Evolutionary conservation across 1,284 basidiomycete genomes (phyloP).

Genomic region (Rhodotorula sp.): DNA sequence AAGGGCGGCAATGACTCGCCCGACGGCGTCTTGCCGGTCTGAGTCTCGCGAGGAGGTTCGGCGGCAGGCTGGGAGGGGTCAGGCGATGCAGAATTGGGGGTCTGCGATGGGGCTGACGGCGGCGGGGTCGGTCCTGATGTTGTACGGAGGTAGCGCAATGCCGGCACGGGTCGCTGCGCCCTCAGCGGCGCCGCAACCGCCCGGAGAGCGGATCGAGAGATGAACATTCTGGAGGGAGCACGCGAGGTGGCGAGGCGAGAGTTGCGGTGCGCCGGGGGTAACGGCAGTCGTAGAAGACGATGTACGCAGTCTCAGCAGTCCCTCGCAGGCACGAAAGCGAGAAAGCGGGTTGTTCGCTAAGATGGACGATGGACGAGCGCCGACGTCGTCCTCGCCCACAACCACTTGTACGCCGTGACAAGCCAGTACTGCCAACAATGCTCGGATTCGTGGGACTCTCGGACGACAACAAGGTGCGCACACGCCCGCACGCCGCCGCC

Average conservation of each 20-base stretch:
- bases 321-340: no score
- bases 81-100: background rate
- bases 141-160: conserved; percentile 11
- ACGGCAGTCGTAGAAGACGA: no score
- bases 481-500: no score
- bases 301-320: no score
- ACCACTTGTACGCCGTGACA: background rate
- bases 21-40: conserved; percentile 17
- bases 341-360: no score
- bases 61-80: background rate
- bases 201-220: conserved; percentile 11
- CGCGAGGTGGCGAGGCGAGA: background rate
- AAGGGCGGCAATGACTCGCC: conserved; percentile 15
- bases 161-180: background rate
- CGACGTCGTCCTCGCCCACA: background rate
- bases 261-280: background rate
- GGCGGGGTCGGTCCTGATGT: conserved; percentile 8
- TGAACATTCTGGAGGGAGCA: background rate
- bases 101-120: background rate
- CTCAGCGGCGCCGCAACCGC: background rate
- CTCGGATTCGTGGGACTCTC: conserved; percentile 26
- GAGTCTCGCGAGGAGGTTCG: conserved; percentile 13
- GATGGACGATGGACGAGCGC: background rate
- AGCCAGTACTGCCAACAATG: background rate
- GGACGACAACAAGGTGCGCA: conserved; percentile 42